phyloP scores from a whole-genome alignment of 805 yeast genomes.

The Hermanozyma aechmeae region DNA sequence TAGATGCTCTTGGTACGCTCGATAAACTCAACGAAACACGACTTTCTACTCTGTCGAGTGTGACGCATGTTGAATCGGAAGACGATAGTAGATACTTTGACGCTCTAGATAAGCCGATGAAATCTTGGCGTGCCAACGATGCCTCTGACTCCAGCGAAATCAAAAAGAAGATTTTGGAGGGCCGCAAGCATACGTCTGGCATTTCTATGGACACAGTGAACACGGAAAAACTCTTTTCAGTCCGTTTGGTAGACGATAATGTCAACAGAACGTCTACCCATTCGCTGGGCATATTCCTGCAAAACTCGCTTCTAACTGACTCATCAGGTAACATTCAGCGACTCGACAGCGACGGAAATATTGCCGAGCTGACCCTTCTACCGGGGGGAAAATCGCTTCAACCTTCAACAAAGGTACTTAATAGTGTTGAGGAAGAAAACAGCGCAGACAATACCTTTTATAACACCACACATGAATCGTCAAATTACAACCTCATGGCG shows the following conservation, averaged over 20 bases:
- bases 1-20: conserved; percentile 43
- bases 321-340: conserved; percentile 31
- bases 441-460: conserved; percentile 3
- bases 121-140: conserved; percentile 36
- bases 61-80: conserved; percentile 42
- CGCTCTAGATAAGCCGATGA: conserved; percentile 28
- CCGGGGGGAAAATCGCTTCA: too few species aligned
- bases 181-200: conserved; percentile 31
- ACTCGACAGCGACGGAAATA: conserved; percentile 37
- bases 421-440: conserved; percentile 9
- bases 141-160: conserved; percentile 17
- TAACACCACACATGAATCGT: conserved; percentile 7
- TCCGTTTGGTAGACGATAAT: conserved; percentile 59
- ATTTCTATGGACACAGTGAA: conserved; percentile 76
- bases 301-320: conserved; percentile 16
- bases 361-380: too few species aligned
- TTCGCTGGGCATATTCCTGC: conserved; percentile 15
- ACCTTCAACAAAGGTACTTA: too few species aligned
- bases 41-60: conserved; percentile 40
- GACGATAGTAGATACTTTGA: conserved; percentile 18
- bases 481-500: conserved; percentile 9
- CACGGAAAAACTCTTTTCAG: conserved; percentile 74
- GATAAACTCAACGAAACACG: conserved; percentile 25
- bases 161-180: conserved; percentile 6
- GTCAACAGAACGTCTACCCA: conserved; percentile 21